Evolutionary conservation across 371 early-diverging fungal species (phyloP), one percentile per base, ranked within the genome.

Genomic region (Mortierella sp.): DNA sequence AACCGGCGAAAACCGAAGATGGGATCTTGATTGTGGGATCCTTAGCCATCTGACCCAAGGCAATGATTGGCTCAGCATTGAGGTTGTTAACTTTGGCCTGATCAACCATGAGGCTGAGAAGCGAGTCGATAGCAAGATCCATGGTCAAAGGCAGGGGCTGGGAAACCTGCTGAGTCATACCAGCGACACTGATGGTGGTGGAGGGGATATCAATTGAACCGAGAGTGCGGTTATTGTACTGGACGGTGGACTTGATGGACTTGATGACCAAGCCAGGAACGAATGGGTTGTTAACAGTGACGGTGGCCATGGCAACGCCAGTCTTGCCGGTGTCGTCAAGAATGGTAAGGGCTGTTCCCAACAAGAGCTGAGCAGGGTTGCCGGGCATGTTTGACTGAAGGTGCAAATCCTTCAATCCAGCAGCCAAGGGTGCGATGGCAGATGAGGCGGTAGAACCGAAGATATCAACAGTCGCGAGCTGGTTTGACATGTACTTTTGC

Each of bases 231-330:
- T 87, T 87, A 14, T 84, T 73, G 65, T 84, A 88, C n/a, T 84
- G 84, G 52, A 86, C 87, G 43, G 88, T 79, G 24, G 89, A 84
- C 66, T 80, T 72, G 71, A 90, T 87, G 28, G 84, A 85, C 45
- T 84, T 84, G 68, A 90, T 88, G 24, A 76, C 72, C 62, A 90
- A 69, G 22, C 81, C 77, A 62, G 88, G 86, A n/a, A 83, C 66
- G 85, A 90, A 90, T 16, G 90, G 90, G 63, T 90, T 88, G 65
- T 87, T 86, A 63, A 90, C 79, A 4, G 84, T 84, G 58, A 90
- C 88, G 12, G 76, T 75, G 6, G 88, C 87, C 73, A 73, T 68
- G 62, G 87, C 88, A 26, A 88, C 58, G 55, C 86, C 85, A 24
- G 85, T 87, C 61, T 75, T 67, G 43, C 86, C 75, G 49, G 89